Percentiles rank a stretch among this genome's conserved stretches.
Conservation (phyloP, 2,329 filamentous ascomycete genomes). For the Colletotrichum cuscutae region DNA sequence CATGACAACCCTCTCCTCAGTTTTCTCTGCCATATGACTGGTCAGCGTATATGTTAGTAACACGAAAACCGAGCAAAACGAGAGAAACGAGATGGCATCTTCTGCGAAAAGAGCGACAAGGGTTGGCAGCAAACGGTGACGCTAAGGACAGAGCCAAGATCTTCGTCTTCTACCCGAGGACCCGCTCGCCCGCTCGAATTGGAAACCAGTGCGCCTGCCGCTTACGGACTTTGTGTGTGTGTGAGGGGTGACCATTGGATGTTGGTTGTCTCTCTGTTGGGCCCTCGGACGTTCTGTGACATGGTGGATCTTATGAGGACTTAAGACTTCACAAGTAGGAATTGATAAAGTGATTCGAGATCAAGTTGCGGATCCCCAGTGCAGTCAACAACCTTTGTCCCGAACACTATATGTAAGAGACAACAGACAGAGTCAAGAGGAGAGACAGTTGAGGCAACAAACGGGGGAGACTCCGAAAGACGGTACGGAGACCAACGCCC, state of each 20-base stretch:
- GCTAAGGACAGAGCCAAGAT: constrained; percentile 27
- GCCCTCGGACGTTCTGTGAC: neutral
- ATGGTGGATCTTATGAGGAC: neutral
- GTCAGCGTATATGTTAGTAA: neutral
- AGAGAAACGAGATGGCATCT: constrained; percentile 7
- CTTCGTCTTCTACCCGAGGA: constrained; percentile 17
- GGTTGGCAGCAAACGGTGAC: constrained; percentile 12
- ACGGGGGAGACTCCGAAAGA: neutral
- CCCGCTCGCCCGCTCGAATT: constrained; percentile 19
- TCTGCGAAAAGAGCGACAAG: neutral
- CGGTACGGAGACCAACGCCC: constrained; percentile 2
- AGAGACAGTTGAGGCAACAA: neutral
- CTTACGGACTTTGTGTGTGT: neutral
- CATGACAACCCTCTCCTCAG: neutral
- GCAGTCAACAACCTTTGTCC: neutral
- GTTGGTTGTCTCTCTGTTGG: neutral
- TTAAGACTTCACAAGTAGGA: neutral
- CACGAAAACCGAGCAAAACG: constrained; percentile 8
- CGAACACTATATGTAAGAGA: neutral
- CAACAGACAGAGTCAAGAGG: neutral
- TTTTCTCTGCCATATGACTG: neutral
- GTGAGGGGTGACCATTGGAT: neutral
- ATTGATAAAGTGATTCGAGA: neutral
- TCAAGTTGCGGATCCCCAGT: neutral
- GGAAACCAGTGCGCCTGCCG: constrained; percentile 24